A percentile compares a stretch with the other conserved stretches of the same genome.
Conservation (phyloP, 257 asterid genomes). For the Salvia hispanica region DNA sequence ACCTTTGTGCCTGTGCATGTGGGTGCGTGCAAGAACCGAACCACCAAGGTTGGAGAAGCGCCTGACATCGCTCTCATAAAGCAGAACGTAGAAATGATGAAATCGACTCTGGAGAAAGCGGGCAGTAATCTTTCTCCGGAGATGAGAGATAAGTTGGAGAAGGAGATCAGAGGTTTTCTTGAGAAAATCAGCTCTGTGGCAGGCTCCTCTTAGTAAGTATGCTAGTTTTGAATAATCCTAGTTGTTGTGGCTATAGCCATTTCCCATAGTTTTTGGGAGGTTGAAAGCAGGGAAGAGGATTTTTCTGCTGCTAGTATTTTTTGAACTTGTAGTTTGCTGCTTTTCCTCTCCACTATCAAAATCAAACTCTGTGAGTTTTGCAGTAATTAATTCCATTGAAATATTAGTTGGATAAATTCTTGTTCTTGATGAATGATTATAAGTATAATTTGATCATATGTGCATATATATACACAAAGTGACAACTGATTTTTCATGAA, state of each 20-base stretch:
- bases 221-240: slow-evolving; percentile 21
- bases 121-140: slow-evolving; percentile 61
- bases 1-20: slow-evolving; percentile 31
- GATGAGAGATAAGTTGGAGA: slow-evolving; percentile 65
- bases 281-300: not conserved
- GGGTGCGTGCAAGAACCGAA: slow-evolving; percentile 23
- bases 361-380: slow-evolving; percentile 15
- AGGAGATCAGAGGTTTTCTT: slow-evolving; percentile 61
- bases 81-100: slow-evolving; percentile 82
- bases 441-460: not conserved
- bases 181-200: slow-evolving; percentile 51
- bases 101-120: slow-evolving; percentile 59
- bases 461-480: no score
- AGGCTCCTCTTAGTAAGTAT: slow-evolving; percentile 41
- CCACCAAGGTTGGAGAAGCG: slow-evolving; percentile 28
- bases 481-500: no score
- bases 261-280: not conserved
- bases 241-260: slow-evolving; percentile 16
- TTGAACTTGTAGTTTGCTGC: slow-evolving; percentile 34
- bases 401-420: slow-evolving; percentile 4
- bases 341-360: slow-evolving; percentile 13
- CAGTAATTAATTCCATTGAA: slow-evolving; percentile 20
- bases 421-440: not conserved
- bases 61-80: slow-evolving; percentile 55
- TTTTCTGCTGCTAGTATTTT: slow-evolving; percentile 15